Evolutionary conservation across 2,329 filamentous ascomycete genomes (phyloP).

Genomic region (Zasmidium angulare): DNA sequence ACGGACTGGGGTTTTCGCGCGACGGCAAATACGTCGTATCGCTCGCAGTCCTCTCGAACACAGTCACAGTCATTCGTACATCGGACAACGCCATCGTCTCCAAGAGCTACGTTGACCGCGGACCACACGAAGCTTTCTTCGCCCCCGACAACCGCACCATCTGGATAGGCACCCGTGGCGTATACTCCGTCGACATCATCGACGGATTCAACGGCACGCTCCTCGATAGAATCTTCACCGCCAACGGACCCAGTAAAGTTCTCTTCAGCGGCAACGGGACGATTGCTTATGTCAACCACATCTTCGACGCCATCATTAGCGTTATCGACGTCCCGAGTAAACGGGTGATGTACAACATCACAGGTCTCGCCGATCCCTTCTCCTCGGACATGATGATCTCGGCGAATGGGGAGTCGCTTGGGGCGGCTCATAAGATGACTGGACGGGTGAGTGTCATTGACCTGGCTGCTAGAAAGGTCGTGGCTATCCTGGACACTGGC

Average conservation of each 20-base stretch:
- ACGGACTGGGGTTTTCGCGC: not conserved
- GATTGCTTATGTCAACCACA: slow-evolving; percentile 12
- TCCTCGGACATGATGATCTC: slow-evolving; percentile 11
- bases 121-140: slow-evolving; percentile 4
- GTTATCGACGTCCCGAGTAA: slow-evolving; percentile 5
- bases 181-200: slow-evolving; percentile 3
- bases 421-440: slow-evolving; percentile 10
- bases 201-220: slow-evolving; percentile 6
- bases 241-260: slow-evolving; percentile 9
- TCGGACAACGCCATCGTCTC: slow-evolving; percentile 3
- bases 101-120: slow-evolving; percentile 4
- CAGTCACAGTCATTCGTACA: slow-evolving; percentile 4
- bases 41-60: not conserved
- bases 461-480: not conserved
- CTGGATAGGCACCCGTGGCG: slow-evolving; percentile 9
- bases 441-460: slow-evolving; percentile 8
- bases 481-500: slow-evolving; percentile 1
- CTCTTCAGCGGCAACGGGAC: slow-evolving; percentile 6
- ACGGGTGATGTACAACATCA: slow-evolving; percentile 9
- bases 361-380: slow-evolving; percentile 8
- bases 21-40: not conserved
- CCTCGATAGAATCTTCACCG: slow-evolving; percentile 4
- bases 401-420: slow-evolving; percentile 2
- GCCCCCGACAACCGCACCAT: not conserved
- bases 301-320: slow-evolving; percentile 3